These are phyloP conservation scores for Nakazawaea ishiwadae DNA, from an alignment of 805 yeast species.

Conservation along the genomic window DNA sequence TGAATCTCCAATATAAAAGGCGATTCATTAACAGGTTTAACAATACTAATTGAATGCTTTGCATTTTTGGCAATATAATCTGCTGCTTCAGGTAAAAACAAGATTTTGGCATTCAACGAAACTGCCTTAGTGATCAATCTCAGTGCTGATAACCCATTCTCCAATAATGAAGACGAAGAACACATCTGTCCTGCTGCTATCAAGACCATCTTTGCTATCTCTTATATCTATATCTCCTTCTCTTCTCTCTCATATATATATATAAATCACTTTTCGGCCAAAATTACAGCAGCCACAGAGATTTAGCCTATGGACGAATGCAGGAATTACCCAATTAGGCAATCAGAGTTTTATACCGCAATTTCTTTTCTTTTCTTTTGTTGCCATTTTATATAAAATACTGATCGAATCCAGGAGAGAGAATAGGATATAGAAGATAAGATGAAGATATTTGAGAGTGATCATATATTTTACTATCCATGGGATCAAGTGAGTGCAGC, in stretches of 20 bases:
- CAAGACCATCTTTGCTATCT: no score
- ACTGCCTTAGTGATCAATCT: conserved; percentile 63
- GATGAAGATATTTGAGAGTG: conserved; percentile 78
- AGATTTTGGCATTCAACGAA: conserved; percentile 51
- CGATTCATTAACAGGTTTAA: conserved; percentile 36
- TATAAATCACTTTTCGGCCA: no score
- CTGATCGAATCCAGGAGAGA: no score
- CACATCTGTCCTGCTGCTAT: conserved; percentile 87
- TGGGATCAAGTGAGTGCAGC: conserved; percentile 97
- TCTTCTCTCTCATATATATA: no score
- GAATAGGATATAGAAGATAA: neutral
- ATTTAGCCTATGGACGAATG: no score
- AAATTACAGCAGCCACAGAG: no score
- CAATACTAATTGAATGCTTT: conserved; percentile 58
- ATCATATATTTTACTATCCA: conserved; percentile 70
- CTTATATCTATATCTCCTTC: no score
- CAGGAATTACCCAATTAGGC: no score
- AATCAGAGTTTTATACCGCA: no score
- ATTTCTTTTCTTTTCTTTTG: no score
- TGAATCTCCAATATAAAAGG: conserved; percentile 41
- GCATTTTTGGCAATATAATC: conserved; percentile 80
- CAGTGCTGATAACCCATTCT: conserved; percentile 57
- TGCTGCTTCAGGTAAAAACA: conserved; percentile 91
- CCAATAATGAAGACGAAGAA: conserved; percentile 57
- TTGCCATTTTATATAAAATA: no score